Evolutionary conservation across 2,329 filamentous ascomycete genomes (phyloP), one percentile per base, ranked within the genome.

Genomic region (Waltergamsia citrina): DNA sequence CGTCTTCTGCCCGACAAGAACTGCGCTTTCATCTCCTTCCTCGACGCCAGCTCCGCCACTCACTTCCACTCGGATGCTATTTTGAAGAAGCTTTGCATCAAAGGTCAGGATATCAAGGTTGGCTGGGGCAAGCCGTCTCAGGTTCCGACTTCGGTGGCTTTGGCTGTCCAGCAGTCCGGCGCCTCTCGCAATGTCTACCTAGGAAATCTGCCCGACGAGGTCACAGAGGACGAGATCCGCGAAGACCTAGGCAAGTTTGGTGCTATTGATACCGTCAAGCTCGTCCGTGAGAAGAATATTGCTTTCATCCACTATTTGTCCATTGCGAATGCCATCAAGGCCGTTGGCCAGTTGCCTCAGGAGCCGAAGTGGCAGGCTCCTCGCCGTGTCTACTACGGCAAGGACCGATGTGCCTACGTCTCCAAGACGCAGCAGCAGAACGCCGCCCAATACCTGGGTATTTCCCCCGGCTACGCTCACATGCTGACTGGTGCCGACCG

Each of bases 371-470:
- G 92, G 92, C 88, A 95, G 59, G 76, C 87, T 7, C 92, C 92
- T 34, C 84, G 87, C 44, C 84, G 92, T 34, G 92, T 98, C 9
- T 96, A 94, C 71, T 98, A 98, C 51, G 92, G 92, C 60, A 98
- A 98, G 68, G 92, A 98, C 57, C 78, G 92, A 41, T 98, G 92
- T 52, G 92, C 92, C 14, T 98, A 98, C 51, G 90, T 98, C 34
- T 98, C 92, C 39, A 98, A 98, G 74, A 98, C 92, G 0, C 92
- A 98, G 63, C 92, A 98, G 65, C 92, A 98, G 62, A 98, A 98
- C 50, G 92, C 92, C 7, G 92, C 92, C 22, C 92, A 98, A 61
- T 98, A 96, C 56, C 74, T 98, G 17, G 92, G 92, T 36, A 98
- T 98, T 50, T 87, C 92, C 15, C 92, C 92, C 24, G 90, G 90